Evolutionary conservation across 2,329 filamentous ascomycete genomes (phyloP), one percentile per base, ranked within the genome.

Genomic region (Pseudonectria buxi): DNA sequence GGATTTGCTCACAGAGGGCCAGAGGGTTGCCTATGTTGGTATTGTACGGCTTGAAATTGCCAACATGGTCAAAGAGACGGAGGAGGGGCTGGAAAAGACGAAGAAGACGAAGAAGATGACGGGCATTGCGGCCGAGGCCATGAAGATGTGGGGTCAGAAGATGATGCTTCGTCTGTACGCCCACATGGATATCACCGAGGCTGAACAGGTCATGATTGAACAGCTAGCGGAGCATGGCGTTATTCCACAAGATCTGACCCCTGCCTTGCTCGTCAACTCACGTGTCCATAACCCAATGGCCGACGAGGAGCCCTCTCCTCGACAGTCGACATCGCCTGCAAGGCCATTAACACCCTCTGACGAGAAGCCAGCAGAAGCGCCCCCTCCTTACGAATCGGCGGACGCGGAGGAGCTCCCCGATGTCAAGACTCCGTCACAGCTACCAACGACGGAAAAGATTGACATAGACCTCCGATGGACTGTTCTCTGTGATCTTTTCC

Each of bases 391-490:
- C 46, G 64, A 78, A 29, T 73, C 75, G 25, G 72, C 82, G 35
- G 72, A 79, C 9, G 75, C 75, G 13, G 78, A 85, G 26, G 81
- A 86, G 29, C 69, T 92, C 33, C 83, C 86, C 1, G 81, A 84
- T 44, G 86, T 94, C 13, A 81, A 83, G 50, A 87, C 78, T 1
- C 87, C 88, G 1, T 87, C 86, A 2, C 81, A 95, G 53, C 71
- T 96, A 44, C 84, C 86, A 1, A 78, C 76, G 3, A 86, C 83
- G 2, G 77, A 82, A 37, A 92, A 86, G 49, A 84, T 98, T 39
- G 90, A 96, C 54, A 94, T 98, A 39, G 92, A 98, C 58, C 72
- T 98, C 35, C 80, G 92, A 13, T 98, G 92, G 92, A 98, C 92
- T 0, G 84, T 96, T 1, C 75, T 98, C 3, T 98, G 92, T 57